Percentiles rank a stretch among this genome's conserved stretches.
Evolutionary conservation across 768 basidiomycete species (phyloP).

Genomic region (Lactifluus hygrophoroides): DNA sequence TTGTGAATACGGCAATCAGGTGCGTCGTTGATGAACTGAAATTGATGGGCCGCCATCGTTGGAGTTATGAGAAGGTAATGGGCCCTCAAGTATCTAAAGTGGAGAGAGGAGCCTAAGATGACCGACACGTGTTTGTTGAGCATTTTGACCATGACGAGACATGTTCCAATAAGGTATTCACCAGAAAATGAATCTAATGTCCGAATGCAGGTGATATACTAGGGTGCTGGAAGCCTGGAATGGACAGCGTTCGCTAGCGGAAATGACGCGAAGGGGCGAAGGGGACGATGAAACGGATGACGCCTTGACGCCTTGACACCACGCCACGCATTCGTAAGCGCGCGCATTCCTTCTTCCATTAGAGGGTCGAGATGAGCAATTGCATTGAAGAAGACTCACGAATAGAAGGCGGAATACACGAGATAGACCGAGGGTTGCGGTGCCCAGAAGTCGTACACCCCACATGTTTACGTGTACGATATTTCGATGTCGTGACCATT

Average conservation of each 20-base stretch:
- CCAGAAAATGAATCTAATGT: background rate
- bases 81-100: background rate
- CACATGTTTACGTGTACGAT: background rate
- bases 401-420: background rate
- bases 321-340: background rate
- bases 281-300: background rate
- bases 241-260: background rate
- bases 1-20: too few species aligned
- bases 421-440: background rate
- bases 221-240: background rate
- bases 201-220: background rate
- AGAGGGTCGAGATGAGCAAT: background rate
- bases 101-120: background rate
- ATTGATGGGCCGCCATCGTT: background rate
- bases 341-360: background rate
- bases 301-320: background rate
- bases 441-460: background rate
- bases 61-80: background rate
- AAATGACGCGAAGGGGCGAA: background rate
- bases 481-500: background rate
- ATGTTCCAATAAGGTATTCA: background rate
- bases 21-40: background rate
- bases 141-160: background rate
- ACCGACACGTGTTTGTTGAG: background rate
- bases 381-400: background rate